phyloP scores from a whole-genome alignment of 352 stramenopile species.

The Plasmopara halstedii region DNA sequence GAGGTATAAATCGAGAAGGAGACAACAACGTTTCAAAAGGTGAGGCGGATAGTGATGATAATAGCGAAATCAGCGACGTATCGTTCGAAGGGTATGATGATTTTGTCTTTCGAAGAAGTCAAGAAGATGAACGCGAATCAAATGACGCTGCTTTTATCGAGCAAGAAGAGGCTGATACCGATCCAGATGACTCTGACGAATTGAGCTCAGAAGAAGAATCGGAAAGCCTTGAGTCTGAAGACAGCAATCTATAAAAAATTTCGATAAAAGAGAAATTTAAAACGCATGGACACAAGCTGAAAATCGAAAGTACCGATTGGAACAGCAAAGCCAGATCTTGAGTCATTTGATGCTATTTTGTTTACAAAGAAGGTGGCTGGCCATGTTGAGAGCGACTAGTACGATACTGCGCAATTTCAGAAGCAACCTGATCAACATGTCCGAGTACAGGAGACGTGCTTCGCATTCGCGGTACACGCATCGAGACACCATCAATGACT shows the following conservation, averaged over 20 bases:
- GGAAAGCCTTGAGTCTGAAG: slow-evolving; percentile 37
- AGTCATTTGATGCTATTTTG: too few relatives aligned
- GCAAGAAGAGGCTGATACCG: slow-evolving; percentile 17
- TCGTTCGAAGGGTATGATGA: slow-evolving; percentile 61
- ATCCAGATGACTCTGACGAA: slow-evolving; percentile 29
- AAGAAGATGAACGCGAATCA: slow-evolving; percentile 13
- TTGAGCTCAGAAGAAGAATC: slow-evolving; percentile 26
- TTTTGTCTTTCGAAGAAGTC: slow-evolving; percentile 11
- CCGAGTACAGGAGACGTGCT: slow-evolving; percentile 35
- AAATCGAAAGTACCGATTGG: slow-evolving; percentile 2
- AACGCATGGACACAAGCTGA: background rate
- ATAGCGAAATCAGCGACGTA: slow-evolving; percentile 73
- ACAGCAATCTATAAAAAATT: slow-evolving; percentile 48
- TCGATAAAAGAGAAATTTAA: background rate
- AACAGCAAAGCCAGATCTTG: too few relatives aligned
- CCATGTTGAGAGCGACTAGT: too few relatives aligned
- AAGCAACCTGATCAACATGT: slow-evolving; percentile 23
- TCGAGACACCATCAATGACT: slow-evolving; percentile 76
- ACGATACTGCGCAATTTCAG: slow-evolving; percentile 16
- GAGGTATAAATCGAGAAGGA: slow-evolving; percentile 10
- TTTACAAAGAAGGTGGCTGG: too few relatives aligned
- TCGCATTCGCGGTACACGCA: slow-evolving; percentile 58
- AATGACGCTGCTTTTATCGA: slow-evolving; percentile 16
- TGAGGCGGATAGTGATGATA: slow-evolving; percentile 28
- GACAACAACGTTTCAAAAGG: slow-evolving; percentile 9